phyloP scores from a whole-genome alignment of 2,329 filamentous ascomycete genomes.

The Alternaria ethzedia region DNA sequence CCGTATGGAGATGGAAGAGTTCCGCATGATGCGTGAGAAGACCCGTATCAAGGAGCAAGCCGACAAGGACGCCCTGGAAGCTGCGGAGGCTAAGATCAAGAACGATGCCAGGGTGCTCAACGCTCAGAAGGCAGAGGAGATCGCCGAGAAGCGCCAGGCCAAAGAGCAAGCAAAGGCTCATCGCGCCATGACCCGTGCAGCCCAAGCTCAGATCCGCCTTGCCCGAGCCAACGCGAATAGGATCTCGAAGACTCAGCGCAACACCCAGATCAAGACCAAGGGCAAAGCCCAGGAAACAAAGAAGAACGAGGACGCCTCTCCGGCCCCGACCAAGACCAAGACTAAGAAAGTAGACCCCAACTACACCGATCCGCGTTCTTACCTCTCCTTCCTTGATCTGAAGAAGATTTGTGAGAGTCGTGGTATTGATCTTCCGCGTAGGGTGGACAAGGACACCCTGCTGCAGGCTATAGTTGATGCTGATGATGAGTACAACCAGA shows the following conservation, averaged over 20 bases:
- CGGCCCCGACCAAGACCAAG: background rate
- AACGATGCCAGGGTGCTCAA: conserved; percentile 23
- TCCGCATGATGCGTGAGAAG: conserved; percentile 24
- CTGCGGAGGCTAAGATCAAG: conserved; percentile 21
- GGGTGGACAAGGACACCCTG: conserved; percentile 22
- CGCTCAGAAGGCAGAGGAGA: conserved; percentile 34
- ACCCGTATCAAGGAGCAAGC: conserved; percentile 29
- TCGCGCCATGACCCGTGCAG: conserved; percentile 31
- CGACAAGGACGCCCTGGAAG: conserved; percentile 19
- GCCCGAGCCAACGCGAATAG: conserved; percentile 23
- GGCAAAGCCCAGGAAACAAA: conserved; percentile 1
- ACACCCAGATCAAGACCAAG: conserved; percentile 24
- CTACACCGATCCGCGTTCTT: conserved; percentile 31
- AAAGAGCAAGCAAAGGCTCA: conserved; percentile 25
- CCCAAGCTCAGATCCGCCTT: conserved; percentile 22
- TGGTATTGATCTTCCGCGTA: conserved; percentile 17
- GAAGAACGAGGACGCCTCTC: conserved; percentile 4
- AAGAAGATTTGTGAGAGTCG: conserved; percentile 27
- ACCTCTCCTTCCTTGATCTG: conserved; percentile 31
- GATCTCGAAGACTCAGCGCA: conserved; percentile 21
- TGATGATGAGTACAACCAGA: conserved; percentile 26
- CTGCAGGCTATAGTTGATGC: conserved; percentile 29
- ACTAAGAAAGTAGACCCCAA: conserved; percentile 17
- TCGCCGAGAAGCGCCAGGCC: conserved; percentile 19
- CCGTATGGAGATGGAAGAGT: conserved; percentile 34